Evolutionary conservation across 148 eudicot species (phyloP).

Genomic region (Cornus florida): DNA sequence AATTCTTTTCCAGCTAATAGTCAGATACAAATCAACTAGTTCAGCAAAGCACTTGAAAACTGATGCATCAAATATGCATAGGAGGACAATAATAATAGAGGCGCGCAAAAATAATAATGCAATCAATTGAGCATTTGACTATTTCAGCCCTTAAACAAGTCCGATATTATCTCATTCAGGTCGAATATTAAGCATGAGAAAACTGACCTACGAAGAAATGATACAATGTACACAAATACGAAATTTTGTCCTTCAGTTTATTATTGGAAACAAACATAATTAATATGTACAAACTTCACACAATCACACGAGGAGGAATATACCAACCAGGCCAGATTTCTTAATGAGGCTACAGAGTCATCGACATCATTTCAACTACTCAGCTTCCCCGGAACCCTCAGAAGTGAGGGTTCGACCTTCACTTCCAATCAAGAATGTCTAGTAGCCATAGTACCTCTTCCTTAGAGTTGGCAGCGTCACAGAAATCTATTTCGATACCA

Average conservation of each 20-base stretch:
- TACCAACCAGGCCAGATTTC: background rate
- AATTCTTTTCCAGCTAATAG: too few relatives aligned
- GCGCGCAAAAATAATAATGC: background rate
- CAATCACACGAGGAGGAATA: background rate
- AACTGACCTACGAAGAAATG: background rate
- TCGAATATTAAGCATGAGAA: background rate
- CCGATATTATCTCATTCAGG: background rate
- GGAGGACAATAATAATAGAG: background rate
- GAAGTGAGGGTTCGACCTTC: constrained; percentile 7
- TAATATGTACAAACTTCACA: background rate
- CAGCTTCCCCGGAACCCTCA: background rate
- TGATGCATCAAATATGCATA: too few relatives aligned
- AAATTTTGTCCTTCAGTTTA: background rate
- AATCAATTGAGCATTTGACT: too few relatives aligned
- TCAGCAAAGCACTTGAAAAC: too few relatives aligned
- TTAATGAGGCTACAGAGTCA: background rate
- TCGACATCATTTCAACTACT: background rate
- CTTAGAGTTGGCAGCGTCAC: constrained; percentile 78
- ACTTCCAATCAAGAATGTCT: constrained; percentile 97
- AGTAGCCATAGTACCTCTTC: constrained; percentile 78
- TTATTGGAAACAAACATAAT: background rate
- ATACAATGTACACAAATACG: background rate
- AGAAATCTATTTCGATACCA: constrained; percentile 88
- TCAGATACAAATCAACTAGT: too few relatives aligned
- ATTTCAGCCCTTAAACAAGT: background rate